These are phyloP conservation scores for Geotrichum candidum DNA, from an alignment of 1,139 yeast species.

Conservation along the genomic window DNA sequence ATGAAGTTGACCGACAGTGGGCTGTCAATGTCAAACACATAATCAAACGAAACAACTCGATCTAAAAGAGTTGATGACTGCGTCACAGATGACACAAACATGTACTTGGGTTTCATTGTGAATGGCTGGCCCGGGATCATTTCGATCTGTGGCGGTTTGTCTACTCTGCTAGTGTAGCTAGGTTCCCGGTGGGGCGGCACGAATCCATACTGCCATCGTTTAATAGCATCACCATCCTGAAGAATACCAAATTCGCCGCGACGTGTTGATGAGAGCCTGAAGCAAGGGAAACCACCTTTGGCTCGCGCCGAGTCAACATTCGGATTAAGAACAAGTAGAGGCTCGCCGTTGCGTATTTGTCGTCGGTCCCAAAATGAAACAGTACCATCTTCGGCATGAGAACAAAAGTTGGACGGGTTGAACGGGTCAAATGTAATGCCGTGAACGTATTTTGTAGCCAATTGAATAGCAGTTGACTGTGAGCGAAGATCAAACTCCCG, in stretches of 20 bases:
- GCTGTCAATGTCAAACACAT: conserved; percentile 50
- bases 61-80: conserved; percentile 75
- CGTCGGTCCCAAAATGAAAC: conserved; percentile 85
- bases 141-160: conserved; percentile 1
- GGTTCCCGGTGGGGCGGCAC: conserved; percentile 38
- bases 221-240: conserved; percentile 67
- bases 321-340: conserved; percentile 44
- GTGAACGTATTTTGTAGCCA: conserved; percentile 68
- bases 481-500: conserved; percentile 72
- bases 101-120: conserved; percentile 29
- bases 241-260: conserved; percentile 74
- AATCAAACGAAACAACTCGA: conserved; percentile 79
- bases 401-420: conserved; percentile 57
- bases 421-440: conserved; percentile 68
- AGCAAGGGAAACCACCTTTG: conserved; percentile 56
- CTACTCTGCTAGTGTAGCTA: conserved; percentile 3
- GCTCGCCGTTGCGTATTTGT: conserved; percentile 40
- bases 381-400: conserved; percentile 79
- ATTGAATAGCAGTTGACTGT: conserved; percentile 56
- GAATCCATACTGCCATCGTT: conserved; percentile 75
- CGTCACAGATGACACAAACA: conserved; percentile 70
- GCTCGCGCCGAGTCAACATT: conserved; percentile 59
- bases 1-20: conserved; percentile 52
- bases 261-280: conserved; percentile 63
- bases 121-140: conserved; percentile 7